Base-by-base conservation (phyloP, 139 green algal genomes). In the Closterium sp. region DNA sequence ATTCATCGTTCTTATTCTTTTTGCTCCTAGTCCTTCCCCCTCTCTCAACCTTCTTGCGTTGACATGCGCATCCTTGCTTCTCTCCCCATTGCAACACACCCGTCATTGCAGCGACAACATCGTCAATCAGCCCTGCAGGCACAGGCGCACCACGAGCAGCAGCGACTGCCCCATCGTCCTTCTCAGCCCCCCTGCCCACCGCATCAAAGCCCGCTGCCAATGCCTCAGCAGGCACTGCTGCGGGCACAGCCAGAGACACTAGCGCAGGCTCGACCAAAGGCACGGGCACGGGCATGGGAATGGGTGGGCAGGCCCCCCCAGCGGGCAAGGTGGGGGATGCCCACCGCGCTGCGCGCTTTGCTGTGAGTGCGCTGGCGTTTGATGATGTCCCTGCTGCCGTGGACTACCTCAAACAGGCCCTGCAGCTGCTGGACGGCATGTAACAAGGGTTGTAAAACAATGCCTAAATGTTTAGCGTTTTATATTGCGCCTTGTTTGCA, bases 361-460 rank as follows among this genome's bases (percentile, higher is more conserved):
- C 95, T n/a, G 94, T 96, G 21, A 94, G 89, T 45, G 91, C 95
- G 62, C 88, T 96, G 10, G 90, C 70, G 27, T 96, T 96, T 24
- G 92, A 96, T 22, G 95, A 96, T 70, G 88, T 95, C 22, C 50
- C 86, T 13, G 93, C 92, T 87, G 95, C 95, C 6, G 31, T 96
- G 2, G 91, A 91, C 17, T 93, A 95, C 86, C 79, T 96, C 86
- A 70, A 94, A 17, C 45, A 88, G 73, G 70, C 90, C 19, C 29
- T 92, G 70, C 22, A 29, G 38, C n/a, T 91, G 21, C 89, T 91
- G 62, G 62, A 79, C 19, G 62, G 19, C 13, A 24, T 24, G 17
- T 79, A 79, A 24, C n/a, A n/a, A n/a, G n/a, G n/a, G n/a, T n/a
- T n/a, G n/a, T n/a, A n/a, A n/a, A n/a, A n/a, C n/a, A n/a, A n/a